phyloP scores from a whole-genome alignment of 768 basidiomycete species.

The Gymnopilus dilepis region DNA sequence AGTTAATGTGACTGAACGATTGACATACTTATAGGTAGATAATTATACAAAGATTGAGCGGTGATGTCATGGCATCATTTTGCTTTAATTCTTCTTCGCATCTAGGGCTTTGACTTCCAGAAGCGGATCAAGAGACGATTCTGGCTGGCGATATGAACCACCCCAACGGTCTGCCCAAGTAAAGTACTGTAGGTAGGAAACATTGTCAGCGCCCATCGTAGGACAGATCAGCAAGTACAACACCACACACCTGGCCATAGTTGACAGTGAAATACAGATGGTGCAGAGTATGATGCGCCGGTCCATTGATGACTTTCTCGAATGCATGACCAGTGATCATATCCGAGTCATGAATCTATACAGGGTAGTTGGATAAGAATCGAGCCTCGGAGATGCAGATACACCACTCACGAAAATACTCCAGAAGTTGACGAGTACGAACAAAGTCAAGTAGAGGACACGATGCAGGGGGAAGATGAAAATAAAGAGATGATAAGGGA shows the following conservation, averaged over 20 bases:
- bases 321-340: constrained; percentile 94
- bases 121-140: constrained; percentile 82
- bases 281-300: constrained; percentile 96
- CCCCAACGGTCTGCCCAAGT: constrained; percentile 89
- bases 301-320: constrained; percentile 94
- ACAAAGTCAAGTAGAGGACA: constrained; percentile 79
- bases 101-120: constrained; percentile 59
- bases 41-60: constrained; percentile 25
- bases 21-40: constrained; percentile 17
- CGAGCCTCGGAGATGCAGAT: neutral
- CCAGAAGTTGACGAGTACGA: constrained; percentile 95
- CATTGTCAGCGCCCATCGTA: constrained; percentile 9
- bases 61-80: neutral
- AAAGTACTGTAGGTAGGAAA: constrained; percentile 74
- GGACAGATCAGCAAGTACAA: neutral
- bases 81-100: constrained; percentile 27
- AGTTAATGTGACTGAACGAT: constrained; percentile 8
- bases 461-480: constrained; percentile 93
- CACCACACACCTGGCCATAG: constrained; percentile 77
- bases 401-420: constrained; percentile 75
- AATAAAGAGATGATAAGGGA: constrained; percentile 94
- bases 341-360: constrained; percentile 96
- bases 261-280: constrained; percentile 97
- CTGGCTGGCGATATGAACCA: constrained; percentile 90
- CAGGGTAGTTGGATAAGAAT: neutral